Evolutionary conservation across 148 eudicot genomes (phyloP), one percentile per base, ranked within the genome.

Genomic region (Spergularia bocconei): DNA sequence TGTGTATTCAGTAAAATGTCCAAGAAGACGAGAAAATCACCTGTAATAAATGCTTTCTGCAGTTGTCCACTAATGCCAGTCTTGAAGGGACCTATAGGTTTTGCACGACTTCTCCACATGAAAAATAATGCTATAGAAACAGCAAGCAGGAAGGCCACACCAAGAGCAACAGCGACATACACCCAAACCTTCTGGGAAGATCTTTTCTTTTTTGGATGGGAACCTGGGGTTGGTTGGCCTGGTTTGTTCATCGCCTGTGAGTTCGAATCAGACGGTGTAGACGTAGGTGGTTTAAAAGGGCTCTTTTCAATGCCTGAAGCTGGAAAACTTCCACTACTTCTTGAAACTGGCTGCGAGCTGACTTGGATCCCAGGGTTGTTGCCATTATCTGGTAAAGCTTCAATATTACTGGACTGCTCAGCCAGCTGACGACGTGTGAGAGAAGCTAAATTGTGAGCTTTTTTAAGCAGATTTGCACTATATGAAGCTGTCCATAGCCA

Each of bases 31-130:
- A 52, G 13, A 65, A 57, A 50, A 60, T 79, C 76, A 92, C 99
- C 99, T 69, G 97, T 92, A 11, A 92, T 80, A 81, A 96, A 92
- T 65, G 98, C 99, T 78, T 92, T 96, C 80, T 92, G 99, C 79
- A 96, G 79, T 80, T 96, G 99, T 68, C 99, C 99, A 72, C 99
- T 96, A 44, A 96, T 79, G 80, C 97, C 99, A 50, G 93, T 89
- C 83, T 85, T 96, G 83, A 92, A 96, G 70, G 99, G 99, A 33
- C 93, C 84, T 25, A 95, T 88, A 41, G 81, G 83, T 69, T 62
- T 84, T 59, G 85, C 93, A 44, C 88, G 88, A 68, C 81, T 86
- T 84, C 85, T 86, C 77, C 86, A 85, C 21, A 85, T 64, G 63
- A 84, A 75, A 69, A 80, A 76, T 54, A 84, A 10, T 14, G 71